These are phyloP conservation scores for Carex scoparia DNA, from an alignment of 176 grass and related monocot genomes.

Conservation along the genomic window DNA sequence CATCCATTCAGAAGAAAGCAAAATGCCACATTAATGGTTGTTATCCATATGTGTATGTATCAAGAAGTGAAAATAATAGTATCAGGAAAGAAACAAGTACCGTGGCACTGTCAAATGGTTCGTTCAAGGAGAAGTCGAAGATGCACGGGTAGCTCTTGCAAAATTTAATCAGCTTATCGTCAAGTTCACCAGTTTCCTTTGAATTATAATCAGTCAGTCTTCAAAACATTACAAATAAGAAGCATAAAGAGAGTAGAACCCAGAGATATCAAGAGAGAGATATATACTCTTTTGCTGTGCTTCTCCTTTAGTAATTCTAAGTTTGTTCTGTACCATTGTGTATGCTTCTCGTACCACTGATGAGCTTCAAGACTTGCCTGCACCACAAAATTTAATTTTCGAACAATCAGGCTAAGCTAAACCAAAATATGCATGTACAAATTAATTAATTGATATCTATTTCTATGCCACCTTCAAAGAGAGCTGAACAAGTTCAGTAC, in stretches of 20 bases:
- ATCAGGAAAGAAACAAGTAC: too few species aligned
- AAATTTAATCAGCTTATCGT: too few species aligned
- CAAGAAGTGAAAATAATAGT: too few species aligned
- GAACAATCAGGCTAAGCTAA: not conserved
- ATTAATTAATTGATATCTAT: not conserved
- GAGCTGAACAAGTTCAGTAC: not conserved
- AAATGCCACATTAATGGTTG: too few species aligned
- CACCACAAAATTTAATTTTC: not conserved
- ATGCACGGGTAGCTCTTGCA: too few species aligned
- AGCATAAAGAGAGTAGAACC: not conserved
- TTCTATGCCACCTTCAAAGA: not conserved
- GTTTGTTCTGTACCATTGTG: not conserved
- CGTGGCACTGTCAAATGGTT: too few species aligned
- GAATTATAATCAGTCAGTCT: not conserved
- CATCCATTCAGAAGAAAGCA: too few species aligned
- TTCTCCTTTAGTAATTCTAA: not conserved
- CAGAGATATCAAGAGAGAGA: not conserved
- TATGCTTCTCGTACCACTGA: not conserved
- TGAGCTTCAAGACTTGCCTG: not conserved
- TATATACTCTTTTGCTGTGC: not conserved
- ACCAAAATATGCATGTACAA: not conserved
- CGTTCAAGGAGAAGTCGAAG: too few species aligned
- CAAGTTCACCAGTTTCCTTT: not conserved
- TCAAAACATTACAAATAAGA: not conserved
- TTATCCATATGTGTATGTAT: too few species aligned